Evolutionary conservation across 192 early-diverging fungal genomes (phyloP).

Genomic region (Podila minutissima): DNA sequence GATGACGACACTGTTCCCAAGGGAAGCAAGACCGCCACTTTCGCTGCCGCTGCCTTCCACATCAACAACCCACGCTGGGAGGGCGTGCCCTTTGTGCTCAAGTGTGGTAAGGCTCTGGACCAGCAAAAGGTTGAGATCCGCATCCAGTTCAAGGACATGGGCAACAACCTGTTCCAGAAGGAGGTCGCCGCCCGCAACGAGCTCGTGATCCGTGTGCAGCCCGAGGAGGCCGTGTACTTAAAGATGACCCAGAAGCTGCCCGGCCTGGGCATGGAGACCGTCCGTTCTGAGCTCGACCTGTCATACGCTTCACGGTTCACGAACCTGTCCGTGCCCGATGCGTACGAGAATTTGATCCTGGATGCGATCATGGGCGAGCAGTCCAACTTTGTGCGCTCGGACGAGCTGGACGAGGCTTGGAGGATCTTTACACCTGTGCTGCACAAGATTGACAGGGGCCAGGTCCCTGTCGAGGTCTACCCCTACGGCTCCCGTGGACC

Average conservation of each 20-base stretch:
- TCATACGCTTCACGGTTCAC: slow-evolving; percentile 84
- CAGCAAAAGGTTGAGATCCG: slow-evolving; percentile 91
- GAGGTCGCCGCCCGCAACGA: slow-evolving; percentile 79
- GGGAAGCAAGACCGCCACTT: slow-evolving; percentile 89
- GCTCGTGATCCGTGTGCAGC: slow-evolving; percentile 87
- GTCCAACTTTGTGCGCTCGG: slow-evolving; percentile 84
- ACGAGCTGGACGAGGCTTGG: slow-evolving; percentile 91
- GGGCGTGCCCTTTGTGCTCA: slow-evolving; percentile 89
- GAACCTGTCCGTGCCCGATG: slow-evolving; percentile 85
- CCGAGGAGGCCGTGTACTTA: slow-evolving; percentile 88
- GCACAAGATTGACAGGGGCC: slow-evolving; percentile 78
- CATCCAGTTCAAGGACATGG: slow-evolving; percentile 90
- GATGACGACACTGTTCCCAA: slow-evolving; percentile 92
- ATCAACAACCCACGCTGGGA: slow-evolving; percentile 98
- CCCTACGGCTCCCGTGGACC: slow-evolving; percentile 89
- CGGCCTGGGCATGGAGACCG: slow-evolving; percentile 74
- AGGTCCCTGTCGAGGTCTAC: slow-evolving; percentile 74
- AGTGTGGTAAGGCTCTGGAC: slow-evolving; percentile 88
- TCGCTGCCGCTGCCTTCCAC: slow-evolving; percentile 86
- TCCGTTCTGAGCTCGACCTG: slow-evolving; percentile 85
- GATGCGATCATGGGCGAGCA: slow-evolving; percentile 87
- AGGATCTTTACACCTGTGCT: slow-evolving; percentile 89
- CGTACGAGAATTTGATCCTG: slow-evolving; percentile 86
- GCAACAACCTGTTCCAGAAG: slow-evolving; percentile 68
- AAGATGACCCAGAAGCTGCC: slow-evolving; percentile 89